Percentiles rank a stretch among this genome's conserved stretches.
Conservation (phyloP, 2,329 filamentous ascomycete genomes). For the Kalmusia sp. region DNA sequence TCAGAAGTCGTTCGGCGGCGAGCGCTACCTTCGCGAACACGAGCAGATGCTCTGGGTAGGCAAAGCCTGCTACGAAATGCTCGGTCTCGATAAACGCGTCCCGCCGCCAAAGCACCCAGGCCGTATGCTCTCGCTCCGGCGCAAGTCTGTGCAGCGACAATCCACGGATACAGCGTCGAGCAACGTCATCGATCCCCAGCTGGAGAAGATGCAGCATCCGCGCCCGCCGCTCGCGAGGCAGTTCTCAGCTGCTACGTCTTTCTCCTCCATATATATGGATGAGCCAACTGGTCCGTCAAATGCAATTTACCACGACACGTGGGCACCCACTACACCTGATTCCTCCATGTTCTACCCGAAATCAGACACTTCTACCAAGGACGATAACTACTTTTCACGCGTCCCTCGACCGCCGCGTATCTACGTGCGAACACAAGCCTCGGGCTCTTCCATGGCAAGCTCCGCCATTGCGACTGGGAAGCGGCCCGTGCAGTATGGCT, state of each 20-base stretch:
- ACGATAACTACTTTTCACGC: conserved; percentile 14
- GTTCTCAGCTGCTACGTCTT: conserved; percentile 36
- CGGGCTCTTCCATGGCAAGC: not conserved
- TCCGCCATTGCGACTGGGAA: conserved; percentile 24
- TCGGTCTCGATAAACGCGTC: conserved; percentile 30
- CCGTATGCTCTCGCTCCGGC: conserved; percentile 33
- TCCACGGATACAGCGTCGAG: conserved; percentile 29
- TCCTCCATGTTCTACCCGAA: conserved; percentile 29
- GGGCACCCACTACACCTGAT: conserved; percentile 24
- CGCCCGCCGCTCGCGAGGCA: conserved; percentile 29
- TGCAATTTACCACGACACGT: conserved; percentile 28
- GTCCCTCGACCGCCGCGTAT: conserved; percentile 21
- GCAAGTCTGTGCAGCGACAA: conserved; percentile 9
- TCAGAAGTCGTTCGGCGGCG: conserved; percentile 65
- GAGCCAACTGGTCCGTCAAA: conserved; percentile 28
- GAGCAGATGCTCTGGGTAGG: conserved; percentile 59
- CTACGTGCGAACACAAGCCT: conserved; percentile 13
- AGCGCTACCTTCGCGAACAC: conserved; percentile 67
- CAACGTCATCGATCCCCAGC: conserved; percentile 34
- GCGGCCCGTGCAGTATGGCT: conserved; percentile 24
- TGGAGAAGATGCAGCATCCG: conserved; percentile 48
- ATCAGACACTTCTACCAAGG: conserved; percentile 13
- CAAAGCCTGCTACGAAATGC: conserved; percentile 44
- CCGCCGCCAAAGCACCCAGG: conserved; percentile 39
- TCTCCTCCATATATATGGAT: conserved; percentile 42